phyloP scores from a whole-genome alignment of 805 yeast species.

The Kodamaea laetipori region DNA sequence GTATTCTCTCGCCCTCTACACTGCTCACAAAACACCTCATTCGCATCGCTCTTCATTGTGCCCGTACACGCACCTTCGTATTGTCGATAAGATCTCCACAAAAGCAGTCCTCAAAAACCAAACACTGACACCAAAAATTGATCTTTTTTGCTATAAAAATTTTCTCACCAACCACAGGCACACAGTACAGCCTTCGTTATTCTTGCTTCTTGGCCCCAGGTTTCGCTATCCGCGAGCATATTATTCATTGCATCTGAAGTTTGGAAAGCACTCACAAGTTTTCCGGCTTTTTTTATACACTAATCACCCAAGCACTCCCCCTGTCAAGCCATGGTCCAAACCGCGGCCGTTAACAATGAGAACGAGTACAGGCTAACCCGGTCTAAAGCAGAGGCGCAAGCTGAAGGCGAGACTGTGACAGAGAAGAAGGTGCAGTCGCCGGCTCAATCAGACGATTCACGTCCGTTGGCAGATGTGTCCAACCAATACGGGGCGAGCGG shows the following conservation, averaged over 20 bases:
- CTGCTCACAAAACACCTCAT: background rate
- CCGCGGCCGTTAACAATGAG: constrained; percentile 32
- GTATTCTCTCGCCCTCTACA: background rate
- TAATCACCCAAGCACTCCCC: background rate
- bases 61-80: no score
- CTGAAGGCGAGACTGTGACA: constrained; percentile 3
- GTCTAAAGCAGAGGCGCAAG: constrained; percentile 23
- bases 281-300: background rate
- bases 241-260: background rate
- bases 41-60: no score
- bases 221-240: background rate
- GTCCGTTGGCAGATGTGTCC: constrained; percentile 41
- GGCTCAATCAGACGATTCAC: background rate
- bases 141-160: constrained; percentile 7
- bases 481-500: constrained; percentile 31
- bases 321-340: constrained; percentile 17
- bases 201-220: background rate
- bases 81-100: constrained; percentile 2
- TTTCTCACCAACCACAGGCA: background rate
- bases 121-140: constrained; percentile 2
- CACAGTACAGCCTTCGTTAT: background rate
- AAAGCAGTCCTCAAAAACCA: constrained; percentile 4
- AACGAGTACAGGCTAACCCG: constrained; percentile 41
- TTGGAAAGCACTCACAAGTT: background rate
- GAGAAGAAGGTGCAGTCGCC: constrained; percentile 5